Percentiles rank a stretch among this genome's conserved stretches.
Conservation (phyloP, 1,284 basidiomycete species). For the Ceratobasidium sp. region DNA sequence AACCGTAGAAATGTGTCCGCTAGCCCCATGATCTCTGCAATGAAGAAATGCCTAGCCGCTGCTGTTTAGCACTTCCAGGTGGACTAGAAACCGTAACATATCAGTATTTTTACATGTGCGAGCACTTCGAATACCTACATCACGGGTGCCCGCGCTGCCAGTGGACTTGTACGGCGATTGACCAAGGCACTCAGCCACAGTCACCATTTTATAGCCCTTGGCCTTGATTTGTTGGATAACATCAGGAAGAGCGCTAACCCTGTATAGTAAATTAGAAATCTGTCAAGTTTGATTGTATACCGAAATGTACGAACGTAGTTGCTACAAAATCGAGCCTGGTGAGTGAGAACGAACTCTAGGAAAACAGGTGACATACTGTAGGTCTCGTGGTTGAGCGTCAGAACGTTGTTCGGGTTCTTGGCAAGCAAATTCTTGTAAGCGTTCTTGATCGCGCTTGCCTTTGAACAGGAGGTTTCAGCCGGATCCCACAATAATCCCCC, state of each 20-base stretch:
- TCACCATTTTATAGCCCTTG: constrained; percentile 41
- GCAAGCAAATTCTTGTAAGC: background rate
- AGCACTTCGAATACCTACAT: constrained; percentile 15
- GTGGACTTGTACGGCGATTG: constrained; percentile 37
- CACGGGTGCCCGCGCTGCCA: constrained; percentile 13
- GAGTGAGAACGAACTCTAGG: background rate
- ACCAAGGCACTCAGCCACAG: constrained; percentile 42
- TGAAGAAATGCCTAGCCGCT: background rate
- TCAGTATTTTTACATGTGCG: background rate
- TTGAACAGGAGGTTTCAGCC: background rate
- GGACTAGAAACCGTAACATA: background rate
- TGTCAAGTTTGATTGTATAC: background rate
- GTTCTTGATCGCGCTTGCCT: constrained; percentile 7
- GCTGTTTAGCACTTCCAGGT: constrained; percentile 40
- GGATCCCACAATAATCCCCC: background rate
- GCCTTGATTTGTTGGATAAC: constrained; percentile 36
- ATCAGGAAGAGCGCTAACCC: constrained; percentile 36
- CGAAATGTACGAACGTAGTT: background rate
- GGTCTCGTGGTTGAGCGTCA: constrained; percentile 42
- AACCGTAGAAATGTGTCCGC: background rate
- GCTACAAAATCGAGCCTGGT: background rate
- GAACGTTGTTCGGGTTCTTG: constrained; percentile 35
- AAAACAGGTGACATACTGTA: background rate
- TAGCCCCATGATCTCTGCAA: background rate
- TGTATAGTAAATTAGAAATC: background rate